These are phyloP conservation scores for Tolypocladium ophioglossoides DNA, from an alignment of 2,329 filamentous ascomycete genomes.

Conservation along the genomic window DNA sequence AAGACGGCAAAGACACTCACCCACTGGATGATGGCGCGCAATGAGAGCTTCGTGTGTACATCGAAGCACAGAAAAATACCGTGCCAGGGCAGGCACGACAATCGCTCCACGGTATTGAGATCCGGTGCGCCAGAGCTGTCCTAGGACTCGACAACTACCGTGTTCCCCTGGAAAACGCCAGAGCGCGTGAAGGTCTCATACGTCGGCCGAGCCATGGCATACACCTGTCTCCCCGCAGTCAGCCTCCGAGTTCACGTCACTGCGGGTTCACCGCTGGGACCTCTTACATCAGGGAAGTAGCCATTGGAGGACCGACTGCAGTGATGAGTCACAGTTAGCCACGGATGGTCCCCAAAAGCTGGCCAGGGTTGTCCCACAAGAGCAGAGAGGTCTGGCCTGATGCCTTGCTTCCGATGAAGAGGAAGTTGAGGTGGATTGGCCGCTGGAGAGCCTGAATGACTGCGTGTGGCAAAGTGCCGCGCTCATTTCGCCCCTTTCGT, in stretches of 20 bases:
- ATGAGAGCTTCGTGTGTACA: conserved; percentile 20
- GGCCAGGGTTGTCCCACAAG: conserved; percentile 16
- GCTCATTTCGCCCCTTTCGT: conserved; percentile 11
- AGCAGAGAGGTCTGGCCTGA: conserved; percentile 27
- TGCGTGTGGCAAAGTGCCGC: conserved; percentile 4
- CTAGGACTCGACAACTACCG: conserved; percentile 24
- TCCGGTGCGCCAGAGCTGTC: conserved; percentile 29
- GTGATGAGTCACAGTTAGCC: background rate
- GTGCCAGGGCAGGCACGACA: conserved; percentile 26
- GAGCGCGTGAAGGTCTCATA: conserved; percentile 25
- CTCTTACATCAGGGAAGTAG: conserved; percentile 25
- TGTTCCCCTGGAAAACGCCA: conserved; percentile 12
- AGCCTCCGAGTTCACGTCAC: conserved; percentile 3
- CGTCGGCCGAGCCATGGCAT: conserved; percentile 19
- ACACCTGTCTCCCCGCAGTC: conserved; percentile 11
- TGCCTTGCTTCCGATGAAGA: conserved; percentile 22
- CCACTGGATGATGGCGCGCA: conserved; percentile 24
- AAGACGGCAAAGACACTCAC: conserved; percentile 10
- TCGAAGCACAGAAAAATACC: conserved; percentile 29
- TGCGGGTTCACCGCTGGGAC: no score
- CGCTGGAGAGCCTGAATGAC: conserved; percentile 1
- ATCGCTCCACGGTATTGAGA: conserved; percentile 20
- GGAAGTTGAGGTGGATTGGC: conserved; percentile 20
- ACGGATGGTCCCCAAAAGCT: background rate
- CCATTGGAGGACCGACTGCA: conserved; percentile 26